Base-by-base conservation (phyloP, 1,139 yeast genomes). In the Suhomyces chickasaworum region DNA sequence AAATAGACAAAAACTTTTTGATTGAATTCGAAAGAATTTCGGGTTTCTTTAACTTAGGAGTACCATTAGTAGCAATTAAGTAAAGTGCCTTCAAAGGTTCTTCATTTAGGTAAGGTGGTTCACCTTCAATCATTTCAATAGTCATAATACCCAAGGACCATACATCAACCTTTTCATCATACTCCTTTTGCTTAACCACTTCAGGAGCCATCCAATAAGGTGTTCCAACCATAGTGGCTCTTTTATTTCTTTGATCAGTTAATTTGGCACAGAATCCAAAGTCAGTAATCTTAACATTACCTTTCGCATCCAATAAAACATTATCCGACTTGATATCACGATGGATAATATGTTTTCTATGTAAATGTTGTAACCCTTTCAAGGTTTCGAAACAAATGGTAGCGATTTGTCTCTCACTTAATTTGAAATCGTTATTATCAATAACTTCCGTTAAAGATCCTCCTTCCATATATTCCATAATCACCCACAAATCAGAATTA, bases 141-240 rank as follows among this genome's bases (percentile, higher is more conserved):
- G 97, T 88, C 98, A 93, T 95, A 56, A 93, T 93, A 54, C 99
- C 99, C 52, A 93, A 73, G 3, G 97, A 89, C 99, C 99, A 93
- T 33, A 95, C 95, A 66, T 93, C 99, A 18, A 93, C 97, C 66
- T 93, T 93, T 56, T 89, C 97, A 58, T 91, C 99, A 60, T 93
- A 93, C 60, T 90, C 97, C 66, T 90, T 89, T 60, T 91, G 97
- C 67, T 90, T 89, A 44, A 93, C 97, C 41, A 93, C 98, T 69
- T 93, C 99, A 3, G 99, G 99, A 0, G 99, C 99, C 99, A 93
- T 93, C 99, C 99, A 93, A 66, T 93, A 93, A 10, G 99, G 99
- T 0, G 99, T 93, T 33, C 99, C 99, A 4, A 91, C 99, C 97
- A 93, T 90, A 0, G 99, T 93, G 8, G 97, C 97, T 53, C 99